A percentile compares a stretch with the other conserved stretches of the same genome.
These are phyloP conservation scores for Didymellaceae sp. DNA, from an alignment of 2,329 filamentous ascomycete species.

Conservation along the genomic window DNA sequence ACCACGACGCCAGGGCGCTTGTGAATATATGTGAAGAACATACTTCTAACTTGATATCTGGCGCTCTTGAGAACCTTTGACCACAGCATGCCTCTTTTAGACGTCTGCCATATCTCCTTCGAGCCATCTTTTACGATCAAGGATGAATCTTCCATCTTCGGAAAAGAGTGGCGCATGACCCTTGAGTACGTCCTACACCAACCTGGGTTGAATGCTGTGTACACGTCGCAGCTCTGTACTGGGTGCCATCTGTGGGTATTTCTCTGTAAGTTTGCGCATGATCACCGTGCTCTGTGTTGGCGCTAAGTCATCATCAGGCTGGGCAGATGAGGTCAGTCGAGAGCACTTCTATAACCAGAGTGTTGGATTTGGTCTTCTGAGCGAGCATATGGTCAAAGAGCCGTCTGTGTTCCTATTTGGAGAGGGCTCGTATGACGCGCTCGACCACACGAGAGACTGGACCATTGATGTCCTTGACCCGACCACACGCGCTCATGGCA, in stretches of 20 bases:
- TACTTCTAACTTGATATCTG: background rate
- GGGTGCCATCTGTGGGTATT: background rate
- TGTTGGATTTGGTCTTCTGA: conserved; percentile 1
- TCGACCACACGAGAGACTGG: conserved; percentile 1
- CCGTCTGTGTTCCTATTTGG: conserved; percentile 3
- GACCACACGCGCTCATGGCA: background rate
- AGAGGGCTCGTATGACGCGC: background rate
- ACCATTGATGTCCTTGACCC: background rate
- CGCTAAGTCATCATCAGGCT: background rate
- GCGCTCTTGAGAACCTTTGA: background rate
- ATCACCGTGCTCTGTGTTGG: background rate
- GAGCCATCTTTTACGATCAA: background rate
- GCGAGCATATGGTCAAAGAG: background rate
- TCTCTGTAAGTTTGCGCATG: background rate
- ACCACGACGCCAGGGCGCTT: background rate
- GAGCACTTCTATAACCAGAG: conserved; percentile 7
- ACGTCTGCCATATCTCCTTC: background rate
- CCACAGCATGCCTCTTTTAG: conserved; percentile 3
- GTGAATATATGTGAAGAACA: background rate
- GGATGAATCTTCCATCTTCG: background rate
- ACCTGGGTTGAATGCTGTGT: background rate
- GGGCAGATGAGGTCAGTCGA: conserved; percentile 1
- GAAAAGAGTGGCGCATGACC: conserved; percentile 9
- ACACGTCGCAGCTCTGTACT: background rate
- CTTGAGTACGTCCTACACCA: conserved; percentile 4